Evolutionary conservation across 202 grass and related monocot species (phyloP).

Genomic region (Dendrocalamus latiflorus): DNA sequence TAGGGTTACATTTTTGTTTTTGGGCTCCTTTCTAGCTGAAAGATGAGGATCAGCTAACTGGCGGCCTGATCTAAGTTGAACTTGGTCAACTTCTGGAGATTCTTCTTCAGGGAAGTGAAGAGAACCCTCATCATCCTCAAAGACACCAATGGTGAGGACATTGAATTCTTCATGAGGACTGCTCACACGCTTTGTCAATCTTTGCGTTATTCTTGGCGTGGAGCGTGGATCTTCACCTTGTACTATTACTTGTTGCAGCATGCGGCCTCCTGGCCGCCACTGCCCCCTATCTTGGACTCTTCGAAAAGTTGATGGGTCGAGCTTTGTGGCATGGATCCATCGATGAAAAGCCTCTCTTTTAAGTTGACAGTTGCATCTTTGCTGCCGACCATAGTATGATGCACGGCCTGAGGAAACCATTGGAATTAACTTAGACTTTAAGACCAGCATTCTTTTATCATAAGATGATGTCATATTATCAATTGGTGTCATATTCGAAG

Average conservation of each 20-base stretch:
- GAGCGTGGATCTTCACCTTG: no score
- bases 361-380: not conserved
- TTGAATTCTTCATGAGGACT: no score
- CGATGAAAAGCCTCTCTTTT: not conserved
- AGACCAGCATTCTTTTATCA: not conserved
- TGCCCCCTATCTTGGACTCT: not conserved
- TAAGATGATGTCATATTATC: not conserved
- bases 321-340: no score
- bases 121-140: no score
- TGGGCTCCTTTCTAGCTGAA: not conserved
- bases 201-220: no score
- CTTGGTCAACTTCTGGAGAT: not conserved
- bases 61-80: not conserved
- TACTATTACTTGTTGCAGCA: no score
- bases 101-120: not conserved
- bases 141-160: no score
- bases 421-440: not conserved
- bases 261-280: no score
- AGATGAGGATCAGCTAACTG: not conserved
- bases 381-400: accelerated
- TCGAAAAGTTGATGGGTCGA: no score
- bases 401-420: no score
- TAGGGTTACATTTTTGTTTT: not conserved
- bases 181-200: no score
- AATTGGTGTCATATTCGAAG: not conserved